Evolutionary conservation across 306 rosid species (phyloP).

Genomic region (Castanea sativa): DNA sequence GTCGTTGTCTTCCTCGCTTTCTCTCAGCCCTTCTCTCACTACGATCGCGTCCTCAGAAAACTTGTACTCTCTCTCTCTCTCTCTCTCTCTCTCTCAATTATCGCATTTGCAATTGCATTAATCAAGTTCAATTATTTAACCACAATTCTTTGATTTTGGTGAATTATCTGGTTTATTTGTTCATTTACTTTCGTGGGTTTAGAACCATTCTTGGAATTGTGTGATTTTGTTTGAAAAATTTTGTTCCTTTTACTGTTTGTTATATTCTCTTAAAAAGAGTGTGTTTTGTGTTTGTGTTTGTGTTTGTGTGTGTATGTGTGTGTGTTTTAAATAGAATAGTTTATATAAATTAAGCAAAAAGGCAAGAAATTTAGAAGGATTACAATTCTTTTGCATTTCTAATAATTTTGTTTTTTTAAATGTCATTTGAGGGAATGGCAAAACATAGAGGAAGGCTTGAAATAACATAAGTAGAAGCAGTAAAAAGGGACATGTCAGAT

Average conservation of each 20-base stretch:
- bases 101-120: neutral
- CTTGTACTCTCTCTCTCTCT: conserved; percentile 46
- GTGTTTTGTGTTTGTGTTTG: too few species aligned
- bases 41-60: conserved; percentile 79
- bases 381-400: too few species aligned
- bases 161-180: neutral
- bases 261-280: too few species aligned
- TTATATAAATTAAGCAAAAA: too few species aligned
- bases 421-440: too few species aligned
- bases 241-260: neutral
- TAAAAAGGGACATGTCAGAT: too few species aligned
- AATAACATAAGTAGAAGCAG: too few species aligned
- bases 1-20: conserved; percentile 71
- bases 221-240: neutral
- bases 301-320: too few species aligned
- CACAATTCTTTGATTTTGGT: neutral
- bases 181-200: neutral
- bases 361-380: too few species aligned
- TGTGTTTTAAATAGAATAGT: too few species aligned
- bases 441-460: too few species aligned
- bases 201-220: neutral
- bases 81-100: neutral
- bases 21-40: conserved; percentile 70
- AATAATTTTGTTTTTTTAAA: too few species aligned
- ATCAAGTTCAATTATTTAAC: neutral